A percentile compares a stretch with the other conserved stretches of the same genome.
These are phyloP conservation scores for Leersia perrieri DNA, from an alignment of 176 grass and related monocot genomes.

Conservation along the genomic window DNA sequence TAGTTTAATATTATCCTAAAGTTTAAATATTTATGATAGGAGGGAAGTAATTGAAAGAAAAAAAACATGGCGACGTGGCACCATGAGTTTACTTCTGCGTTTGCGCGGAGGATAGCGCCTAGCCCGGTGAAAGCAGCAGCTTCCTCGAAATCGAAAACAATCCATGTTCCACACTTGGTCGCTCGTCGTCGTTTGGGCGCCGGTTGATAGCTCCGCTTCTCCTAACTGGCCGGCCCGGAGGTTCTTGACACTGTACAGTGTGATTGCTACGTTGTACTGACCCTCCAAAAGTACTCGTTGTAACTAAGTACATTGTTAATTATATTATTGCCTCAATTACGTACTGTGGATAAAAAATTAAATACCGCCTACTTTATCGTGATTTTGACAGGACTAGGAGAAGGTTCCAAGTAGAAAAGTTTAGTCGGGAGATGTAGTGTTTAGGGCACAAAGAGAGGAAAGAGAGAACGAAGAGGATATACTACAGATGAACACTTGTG, in stretches of 20 bases:
- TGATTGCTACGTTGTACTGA: conserved; percentile 20
- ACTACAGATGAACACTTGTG: neutral
- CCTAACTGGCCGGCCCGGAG: neutral
- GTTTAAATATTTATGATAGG: no score
- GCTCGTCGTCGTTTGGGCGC: neutral
- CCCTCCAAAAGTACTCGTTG: neutral
- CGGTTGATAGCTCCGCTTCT: conserved; percentile 9
- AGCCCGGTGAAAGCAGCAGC: neutral
- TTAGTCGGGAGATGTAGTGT: neutral
- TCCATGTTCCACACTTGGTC: conserved; percentile 11
- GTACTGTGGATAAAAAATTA: neutral
- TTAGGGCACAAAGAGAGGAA: neutral
- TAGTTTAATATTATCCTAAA: no score
- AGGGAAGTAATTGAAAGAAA: neutral
- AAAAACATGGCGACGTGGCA: neutral
- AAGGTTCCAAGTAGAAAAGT: neutral
- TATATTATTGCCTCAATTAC: neutral
- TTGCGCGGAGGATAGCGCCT: neutral
- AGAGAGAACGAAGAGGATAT: neutral
- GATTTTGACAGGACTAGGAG: neutral
- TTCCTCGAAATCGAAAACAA: neutral
- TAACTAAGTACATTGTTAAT: neutral
- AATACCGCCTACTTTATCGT: neutral
- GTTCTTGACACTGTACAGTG: neutral
- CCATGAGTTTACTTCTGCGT: neutral